Conservation (phyloP, 225 moss, liverwort and hornwort genomes). For the Bryum argenteum region DNA sequence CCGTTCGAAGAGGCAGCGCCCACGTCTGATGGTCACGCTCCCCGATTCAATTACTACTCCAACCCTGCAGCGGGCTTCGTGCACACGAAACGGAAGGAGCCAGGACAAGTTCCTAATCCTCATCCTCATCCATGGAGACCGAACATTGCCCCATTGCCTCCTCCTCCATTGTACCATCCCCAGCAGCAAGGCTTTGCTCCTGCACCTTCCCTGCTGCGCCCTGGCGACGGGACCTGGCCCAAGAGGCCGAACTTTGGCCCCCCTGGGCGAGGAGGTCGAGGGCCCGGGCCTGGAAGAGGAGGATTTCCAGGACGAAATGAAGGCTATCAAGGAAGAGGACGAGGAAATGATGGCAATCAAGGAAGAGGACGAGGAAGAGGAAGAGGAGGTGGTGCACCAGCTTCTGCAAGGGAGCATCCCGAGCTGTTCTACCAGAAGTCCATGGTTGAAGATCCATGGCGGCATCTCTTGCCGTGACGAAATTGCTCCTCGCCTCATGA, state of each 20-base stretch:
- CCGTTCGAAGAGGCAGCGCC: conserved; percentile 54
- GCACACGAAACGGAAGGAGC: conserved; percentile 43
- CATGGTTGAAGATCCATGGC: conserved; percentile 70
- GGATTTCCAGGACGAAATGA: conserved; percentile 37
- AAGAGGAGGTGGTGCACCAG: conserved; percentile 20
- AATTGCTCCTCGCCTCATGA: not conserved
- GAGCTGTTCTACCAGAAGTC: conserved; percentile 56
- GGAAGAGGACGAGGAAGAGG: conserved; percentile 28
- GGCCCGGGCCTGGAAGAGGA: conserved; percentile 45
- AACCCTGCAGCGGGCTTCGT: conserved; percentile 57
- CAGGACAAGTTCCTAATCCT: conserved; percentile 13
- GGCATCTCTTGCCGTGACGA: conserved; percentile 35
- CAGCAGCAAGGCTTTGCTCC: conserved; percentile 35
- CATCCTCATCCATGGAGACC: conserved; percentile 44
- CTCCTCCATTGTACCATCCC: conserved; percentile 44
- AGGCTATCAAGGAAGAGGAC: conserved; percentile 27
- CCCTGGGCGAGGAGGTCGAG: conserved; percentile 32
- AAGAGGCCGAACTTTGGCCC: conserved; percentile 42
- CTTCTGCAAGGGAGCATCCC: conserved; percentile 53
- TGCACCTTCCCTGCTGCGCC: conserved; percentile 32
- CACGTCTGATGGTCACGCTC: conserved; percentile 43
- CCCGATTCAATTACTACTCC: conserved; percentile 64
- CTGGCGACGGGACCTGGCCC: conserved; percentile 33
- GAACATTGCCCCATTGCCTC: conserved; percentile 31
- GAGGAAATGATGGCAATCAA: too few species aligned